Conservation (phyloP, 2,329 filamentous ascomycete genomes). For the Pseudogymnoascus sp. region DNA sequence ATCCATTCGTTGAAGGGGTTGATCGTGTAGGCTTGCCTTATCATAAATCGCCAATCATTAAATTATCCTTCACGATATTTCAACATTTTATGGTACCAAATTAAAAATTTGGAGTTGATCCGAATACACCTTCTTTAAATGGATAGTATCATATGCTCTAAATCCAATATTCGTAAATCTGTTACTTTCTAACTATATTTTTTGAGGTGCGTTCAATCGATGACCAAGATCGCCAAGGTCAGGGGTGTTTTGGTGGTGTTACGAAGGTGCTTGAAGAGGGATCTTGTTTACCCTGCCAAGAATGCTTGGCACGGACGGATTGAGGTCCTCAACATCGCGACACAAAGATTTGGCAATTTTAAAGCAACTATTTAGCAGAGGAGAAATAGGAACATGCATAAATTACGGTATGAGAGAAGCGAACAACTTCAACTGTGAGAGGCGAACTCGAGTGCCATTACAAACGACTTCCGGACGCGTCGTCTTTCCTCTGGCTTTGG, state of each 20-base stretch:
- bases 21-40: background rate
- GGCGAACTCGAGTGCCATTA: background rate
- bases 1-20: background rate
- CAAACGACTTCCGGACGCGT: no score
- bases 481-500: background rate
- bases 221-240: background rate
- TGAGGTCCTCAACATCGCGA: background rate
- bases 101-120: background rate
- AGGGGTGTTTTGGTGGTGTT: conserved; percentile 2
- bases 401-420: background rate
- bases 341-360: background rate
- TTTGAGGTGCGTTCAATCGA: background rate
- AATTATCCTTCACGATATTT: background rate
- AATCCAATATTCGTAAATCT: background rate
- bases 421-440: background rate
- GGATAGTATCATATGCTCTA: background rate
- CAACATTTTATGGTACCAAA: background rate
- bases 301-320: background rate
- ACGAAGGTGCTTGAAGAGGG: background rate
- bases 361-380: background rate
- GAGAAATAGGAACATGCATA: background rate
- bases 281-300: background rate
- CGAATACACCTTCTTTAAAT: background rate
- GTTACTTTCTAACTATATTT: background rate
- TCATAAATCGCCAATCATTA: background rate